phyloP scores from a whole-genome alignment of 257 asterid genomes.

The Nicotiana benthamiana region DNA sequence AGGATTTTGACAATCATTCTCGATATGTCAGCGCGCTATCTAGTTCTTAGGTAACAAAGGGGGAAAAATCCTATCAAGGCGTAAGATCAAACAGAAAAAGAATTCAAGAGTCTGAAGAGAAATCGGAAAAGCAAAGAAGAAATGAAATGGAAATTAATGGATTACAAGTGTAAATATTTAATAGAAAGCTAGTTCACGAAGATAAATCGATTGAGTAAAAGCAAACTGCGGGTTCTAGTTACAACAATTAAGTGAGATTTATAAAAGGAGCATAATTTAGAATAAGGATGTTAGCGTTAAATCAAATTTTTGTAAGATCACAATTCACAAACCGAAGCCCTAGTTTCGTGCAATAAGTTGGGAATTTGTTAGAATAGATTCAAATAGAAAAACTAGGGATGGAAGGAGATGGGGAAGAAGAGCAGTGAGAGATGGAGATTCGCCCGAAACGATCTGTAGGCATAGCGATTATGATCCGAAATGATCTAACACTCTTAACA shows the following conservation, averaged over 20 bases:
- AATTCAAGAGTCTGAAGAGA: no score
- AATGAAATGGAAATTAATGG: no score
- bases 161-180: background rate
- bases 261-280: background rate
- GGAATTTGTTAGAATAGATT: background rate
- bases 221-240: background rate
- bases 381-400: background rate
- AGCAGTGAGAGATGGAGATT: background rate
- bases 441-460: background rate
- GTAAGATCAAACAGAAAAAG: no score
- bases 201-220: background rate
- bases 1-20: no score
- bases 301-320: background rate
- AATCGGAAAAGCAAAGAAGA: no score
- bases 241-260: background rate
- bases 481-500: no score
- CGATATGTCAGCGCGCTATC: no score
- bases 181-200: background rate
- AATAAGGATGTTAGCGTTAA: background rate
- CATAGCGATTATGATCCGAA: background rate
- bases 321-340: slow-evolving; percentile 18
- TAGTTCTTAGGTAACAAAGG: no score
- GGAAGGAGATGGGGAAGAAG: background rate
- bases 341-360: background rate
- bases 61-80: no score